phyloP scores from a whole-genome alignment of 331 rosid species.

The Erythrophleum ivorense region DNA sequence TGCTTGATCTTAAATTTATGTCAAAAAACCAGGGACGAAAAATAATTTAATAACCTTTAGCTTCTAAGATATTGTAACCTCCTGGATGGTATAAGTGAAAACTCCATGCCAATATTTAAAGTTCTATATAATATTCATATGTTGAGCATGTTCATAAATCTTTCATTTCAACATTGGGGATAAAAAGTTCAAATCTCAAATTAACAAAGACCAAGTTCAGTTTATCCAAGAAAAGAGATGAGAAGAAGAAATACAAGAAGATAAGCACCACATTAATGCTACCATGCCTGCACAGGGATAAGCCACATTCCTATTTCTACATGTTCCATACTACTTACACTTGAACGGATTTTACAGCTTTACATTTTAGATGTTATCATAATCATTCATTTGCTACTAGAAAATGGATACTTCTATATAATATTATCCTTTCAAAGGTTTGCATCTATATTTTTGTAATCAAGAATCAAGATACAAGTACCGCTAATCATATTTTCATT shows the following conservation, averaged over 20 bases:
- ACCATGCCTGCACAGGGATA: neutral
- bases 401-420: neutral
- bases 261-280: neutral
- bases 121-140: slow-evolving; percentile 12
- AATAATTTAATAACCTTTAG: neutral
- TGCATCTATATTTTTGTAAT: neutral
- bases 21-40: neutral
- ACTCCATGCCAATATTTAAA: neutral
- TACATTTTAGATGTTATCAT: neutral
- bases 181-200: slow-evolving; percentile 22
- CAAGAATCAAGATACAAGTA: slow-evolving; percentile 28
- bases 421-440: slow-evolving; percentile 4
- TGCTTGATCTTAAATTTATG: neutral
- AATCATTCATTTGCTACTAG: neutral
- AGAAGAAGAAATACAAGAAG: neutral
- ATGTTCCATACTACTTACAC: neutral
- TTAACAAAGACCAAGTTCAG: neutral
- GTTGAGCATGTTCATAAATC: slow-evolving; percentile 10
- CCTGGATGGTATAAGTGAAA: slow-evolving; percentile 27
- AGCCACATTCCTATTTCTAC: slow-evolving; percentile 1
- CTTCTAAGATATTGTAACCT: neutral
- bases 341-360: neutral
- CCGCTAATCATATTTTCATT: neutral
- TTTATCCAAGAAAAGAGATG: slow-evolving; percentile 26
- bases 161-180: neutral